phyloP scores from a whole-genome alignment of 257 asterid species.

The Nicotiana noctiflora region DNA sequence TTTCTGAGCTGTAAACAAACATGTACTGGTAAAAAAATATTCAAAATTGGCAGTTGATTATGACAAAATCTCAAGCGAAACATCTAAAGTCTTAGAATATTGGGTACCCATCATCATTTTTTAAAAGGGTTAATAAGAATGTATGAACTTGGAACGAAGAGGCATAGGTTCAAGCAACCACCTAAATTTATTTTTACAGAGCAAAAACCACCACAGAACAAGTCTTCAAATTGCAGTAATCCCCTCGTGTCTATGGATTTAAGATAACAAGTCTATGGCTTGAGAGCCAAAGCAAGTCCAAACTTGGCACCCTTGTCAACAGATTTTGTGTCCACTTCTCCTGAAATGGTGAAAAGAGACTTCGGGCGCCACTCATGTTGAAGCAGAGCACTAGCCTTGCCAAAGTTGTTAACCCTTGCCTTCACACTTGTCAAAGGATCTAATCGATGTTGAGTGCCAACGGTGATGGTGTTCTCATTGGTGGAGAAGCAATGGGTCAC shows the following conservation, averaged over 20 bases:
- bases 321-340: slow-evolving; percentile 48
- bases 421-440: slow-evolving; percentile 50
- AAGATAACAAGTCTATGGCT: slow-evolving; percentile 22
- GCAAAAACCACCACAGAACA: slow-evolving; percentile 3
- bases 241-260: not conserved
- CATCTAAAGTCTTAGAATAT: not conserved
- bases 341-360: slow-evolving; percentile 42
- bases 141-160: slow-evolving; percentile 6
- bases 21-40: not conserved
- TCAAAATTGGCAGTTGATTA: slow-evolving; percentile 5
- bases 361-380: slow-evolving; percentile 65
- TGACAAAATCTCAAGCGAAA: not conserved
- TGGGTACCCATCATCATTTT: not conserved
- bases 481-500: slow-evolving; percentile 42
- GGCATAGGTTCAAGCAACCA: slow-evolving; percentile 11
- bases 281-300: slow-evolving; percentile 53
- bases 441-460: slow-evolving; percentile 40
- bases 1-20: not conserved
- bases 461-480: slow-evolving; percentile 40
- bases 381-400: slow-evolving; percentile 49
- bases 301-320: slow-evolving; percentile 50
- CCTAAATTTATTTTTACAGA: slow-evolving; percentile 12
- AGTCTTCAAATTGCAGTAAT: slow-evolving; percentile 1
- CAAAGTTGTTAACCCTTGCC: slow-evolving; percentile 42
- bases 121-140: slow-evolving; percentile 2